Conservation (phyloP, 2,329 filamentous ascomycete genomes). For the Aspergillus sp. region DNA sequence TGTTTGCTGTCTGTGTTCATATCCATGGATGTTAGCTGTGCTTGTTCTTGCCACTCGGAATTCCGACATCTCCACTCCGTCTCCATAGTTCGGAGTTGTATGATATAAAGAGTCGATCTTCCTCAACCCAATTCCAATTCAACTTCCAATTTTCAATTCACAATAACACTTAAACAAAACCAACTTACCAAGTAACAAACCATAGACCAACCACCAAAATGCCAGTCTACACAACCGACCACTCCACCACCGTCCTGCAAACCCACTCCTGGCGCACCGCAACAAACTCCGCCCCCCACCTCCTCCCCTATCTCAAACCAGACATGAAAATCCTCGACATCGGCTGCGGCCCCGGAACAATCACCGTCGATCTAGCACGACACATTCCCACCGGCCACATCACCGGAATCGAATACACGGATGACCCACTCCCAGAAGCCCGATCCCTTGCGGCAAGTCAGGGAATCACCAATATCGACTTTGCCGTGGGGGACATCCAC, state of each 20-base stretch:
- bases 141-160: not conserved
- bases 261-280: conserved; percentile 33
- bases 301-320: conserved; percentile 33
- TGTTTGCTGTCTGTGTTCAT: conserved; percentile 39
- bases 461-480: conserved; percentile 29
- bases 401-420: conserved; percentile 30
- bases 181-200: not conserved
- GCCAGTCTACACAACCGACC: conserved; percentile 34
- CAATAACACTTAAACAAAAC: not conserved
- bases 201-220: conserved; percentile 2
- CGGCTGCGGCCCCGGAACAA: conserved; percentile 43
- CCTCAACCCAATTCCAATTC: not conserved
- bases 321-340: conserved; percentile 39
- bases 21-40: conserved; percentile 20
- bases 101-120: not conserved
- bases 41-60: conserved; percentile 2
- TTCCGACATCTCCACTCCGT: conserved; percentile 2
- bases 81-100: not conserved
- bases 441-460: conserved; percentile 22
- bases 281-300: conserved; percentile 34
- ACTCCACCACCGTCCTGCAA: conserved; percentile 31
- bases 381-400: conserved; percentile 34
- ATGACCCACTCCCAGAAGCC: conserved; percentile 30
- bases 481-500: conserved; percentile 38
- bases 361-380: conserved; percentile 36